These are phyloP conservation scores for Coniochaeta sp. DNA, from an alignment of 2,329 filamentous ascomycete genomes.

Conservation along the genomic window DNA sequence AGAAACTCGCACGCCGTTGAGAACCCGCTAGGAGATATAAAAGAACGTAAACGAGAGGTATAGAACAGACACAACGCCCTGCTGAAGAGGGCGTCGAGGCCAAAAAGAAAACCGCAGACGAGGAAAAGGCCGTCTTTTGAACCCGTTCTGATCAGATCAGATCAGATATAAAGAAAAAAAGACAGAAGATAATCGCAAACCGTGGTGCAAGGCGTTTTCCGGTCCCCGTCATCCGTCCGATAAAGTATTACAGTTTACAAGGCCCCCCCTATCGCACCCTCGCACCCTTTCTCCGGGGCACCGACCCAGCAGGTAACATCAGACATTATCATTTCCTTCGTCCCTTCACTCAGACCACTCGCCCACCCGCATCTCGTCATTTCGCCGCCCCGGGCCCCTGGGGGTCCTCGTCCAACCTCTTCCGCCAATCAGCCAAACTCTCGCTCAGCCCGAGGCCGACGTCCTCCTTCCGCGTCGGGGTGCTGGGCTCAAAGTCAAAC, in stretches of 20 bases:
- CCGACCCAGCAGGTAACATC: background rate
- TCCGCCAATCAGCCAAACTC: slow-evolving; percentile 73
- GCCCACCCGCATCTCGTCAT: background rate
- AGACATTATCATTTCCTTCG: slow-evolving; percentile 4
- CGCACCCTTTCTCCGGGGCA: background rate
- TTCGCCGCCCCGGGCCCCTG: background rate
- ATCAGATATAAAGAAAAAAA: no score
- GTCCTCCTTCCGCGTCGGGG: slow-evolving; percentile 7
- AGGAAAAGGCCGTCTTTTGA: no score
- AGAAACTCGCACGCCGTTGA: background rate
- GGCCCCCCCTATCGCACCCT: background rate
- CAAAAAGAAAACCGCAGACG: no score
- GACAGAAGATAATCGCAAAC: no score
- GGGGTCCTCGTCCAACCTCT: slow-evolving; percentile 52
- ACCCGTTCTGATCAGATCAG: no score
- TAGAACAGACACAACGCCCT: background rate
- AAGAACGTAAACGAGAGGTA: background rate
- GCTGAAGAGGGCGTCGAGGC: background rate
- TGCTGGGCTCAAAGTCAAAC: slow-evolving; percentile 67
- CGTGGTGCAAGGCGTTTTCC: background rate
- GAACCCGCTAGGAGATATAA: background rate
- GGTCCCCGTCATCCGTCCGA: background rate
- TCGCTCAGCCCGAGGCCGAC: slow-evolving; percentile 50
- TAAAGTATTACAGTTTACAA: background rate
- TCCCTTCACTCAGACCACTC: background rate